These are phyloP conservation scores for Arthrinium phaeospermum DNA, from an alignment of 2,329 filamentous ascomycete species.

Conservation along the genomic window DNA sequence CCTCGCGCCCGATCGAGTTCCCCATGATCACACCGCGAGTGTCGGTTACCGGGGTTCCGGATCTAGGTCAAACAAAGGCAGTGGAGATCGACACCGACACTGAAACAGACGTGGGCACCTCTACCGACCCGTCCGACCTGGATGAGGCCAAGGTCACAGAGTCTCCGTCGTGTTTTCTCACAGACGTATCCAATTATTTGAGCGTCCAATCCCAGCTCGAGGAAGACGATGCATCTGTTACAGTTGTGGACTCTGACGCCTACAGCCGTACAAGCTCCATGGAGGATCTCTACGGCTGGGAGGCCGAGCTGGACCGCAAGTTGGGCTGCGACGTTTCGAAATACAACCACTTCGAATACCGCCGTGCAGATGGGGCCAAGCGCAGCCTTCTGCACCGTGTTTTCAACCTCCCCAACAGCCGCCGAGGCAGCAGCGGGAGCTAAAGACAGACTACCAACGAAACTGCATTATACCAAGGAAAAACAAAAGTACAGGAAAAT, in stretches of 20 bases:
- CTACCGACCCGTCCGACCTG: slow-evolving; percentile 25
- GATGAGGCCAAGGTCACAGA: slow-evolving; percentile 34
- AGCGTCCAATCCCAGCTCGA: slow-evolving; percentile 37
- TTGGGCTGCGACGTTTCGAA: slow-evolving; percentile 30
- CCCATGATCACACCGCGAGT: slow-evolving; percentile 23
- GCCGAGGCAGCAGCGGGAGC: slow-evolving; percentile 23
- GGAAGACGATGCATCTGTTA: slow-evolving; percentile 35
- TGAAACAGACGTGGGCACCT: slow-evolving; percentile 33
- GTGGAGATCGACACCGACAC: slow-evolving; percentile 30
- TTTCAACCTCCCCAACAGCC: slow-evolving; percentile 37
- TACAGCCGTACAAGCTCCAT: slow-evolving; percentile 36
- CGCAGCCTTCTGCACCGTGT: slow-evolving; percentile 48
- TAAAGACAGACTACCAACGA: not conserved
- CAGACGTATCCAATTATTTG: slow-evolving; percentile 48
- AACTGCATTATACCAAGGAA: slow-evolving; percentile 13
- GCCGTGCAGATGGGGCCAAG: slow-evolving; percentile 35
- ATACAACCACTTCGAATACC: slow-evolving; percentile 35
- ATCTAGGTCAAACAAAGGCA: not conserved
- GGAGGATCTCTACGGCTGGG: slow-evolving; percentile 60
- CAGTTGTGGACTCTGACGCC: slow-evolving; percentile 36
- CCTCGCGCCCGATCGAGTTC: slow-evolving; percentile 26
- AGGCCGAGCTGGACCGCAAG: slow-evolving; percentile 51
- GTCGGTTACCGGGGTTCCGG: slow-evolving; percentile 22
- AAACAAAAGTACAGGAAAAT: slow-evolving; percentile 18
- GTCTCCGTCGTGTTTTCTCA: slow-evolving; percentile 40